Evolutionary conservation across 257 asterid species (phyloP).

Genomic region (Vinca minor): DNA sequence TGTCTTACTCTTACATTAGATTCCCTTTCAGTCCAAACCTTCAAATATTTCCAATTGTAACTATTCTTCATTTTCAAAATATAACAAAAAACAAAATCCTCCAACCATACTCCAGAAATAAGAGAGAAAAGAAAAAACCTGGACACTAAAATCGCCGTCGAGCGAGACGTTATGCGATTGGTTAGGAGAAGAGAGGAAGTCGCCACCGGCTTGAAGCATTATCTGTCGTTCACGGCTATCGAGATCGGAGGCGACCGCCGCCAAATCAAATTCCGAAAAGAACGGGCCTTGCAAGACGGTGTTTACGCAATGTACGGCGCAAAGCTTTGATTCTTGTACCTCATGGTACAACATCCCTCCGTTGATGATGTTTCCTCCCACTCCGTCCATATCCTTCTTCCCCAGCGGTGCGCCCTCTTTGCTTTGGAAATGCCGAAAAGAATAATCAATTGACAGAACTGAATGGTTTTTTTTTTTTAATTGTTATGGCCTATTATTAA

Average conservation of each 20-base stretch:
- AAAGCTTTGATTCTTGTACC: constrained; percentile 98
- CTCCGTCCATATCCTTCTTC: constrained; percentile 25
- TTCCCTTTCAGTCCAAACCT: background rate
- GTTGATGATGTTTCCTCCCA: no score
- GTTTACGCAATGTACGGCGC: constrained; percentile 98
- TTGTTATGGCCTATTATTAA: no score
- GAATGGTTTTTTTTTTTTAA: background rate
- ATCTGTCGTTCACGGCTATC: constrained; percentile 82
- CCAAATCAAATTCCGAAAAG: constrained; percentile 97
- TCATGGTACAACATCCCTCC: constrained; percentile 99
- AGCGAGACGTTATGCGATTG: constrained; percentile 38
- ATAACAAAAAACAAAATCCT: background rate
- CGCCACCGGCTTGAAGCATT: constrained; percentile 80
- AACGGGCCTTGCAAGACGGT: constrained; percentile 95
- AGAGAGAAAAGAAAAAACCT: constrained; percentile 17
- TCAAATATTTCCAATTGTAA: background rate
- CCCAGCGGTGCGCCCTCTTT: no score
- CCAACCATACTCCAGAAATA: background rate
- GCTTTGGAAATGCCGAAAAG: no score
- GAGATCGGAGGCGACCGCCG: constrained; percentile 94
- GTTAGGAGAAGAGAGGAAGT: constrained; percentile 37
- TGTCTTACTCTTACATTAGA: background rate
- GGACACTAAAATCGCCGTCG: constrained; percentile 43
- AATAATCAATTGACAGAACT: no score
- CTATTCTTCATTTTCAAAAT: background rate